Conservation (phyloP, 2,329 filamentous ascomycete species). For the Cercospora nicotianae region DNA sequence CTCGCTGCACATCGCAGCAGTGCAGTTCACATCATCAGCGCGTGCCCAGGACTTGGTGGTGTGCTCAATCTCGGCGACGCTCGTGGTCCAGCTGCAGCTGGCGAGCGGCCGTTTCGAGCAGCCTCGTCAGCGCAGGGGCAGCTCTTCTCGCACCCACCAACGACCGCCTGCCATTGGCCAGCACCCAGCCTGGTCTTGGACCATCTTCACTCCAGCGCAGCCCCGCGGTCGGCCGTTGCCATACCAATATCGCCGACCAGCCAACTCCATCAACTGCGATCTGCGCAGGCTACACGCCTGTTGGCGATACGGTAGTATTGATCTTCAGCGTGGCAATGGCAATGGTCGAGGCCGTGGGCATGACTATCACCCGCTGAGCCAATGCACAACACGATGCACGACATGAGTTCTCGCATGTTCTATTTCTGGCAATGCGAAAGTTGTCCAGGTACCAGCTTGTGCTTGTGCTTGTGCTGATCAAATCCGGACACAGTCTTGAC, state of each 20-base stretch:
- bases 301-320: neutral
- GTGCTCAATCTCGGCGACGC: neutral
- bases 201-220: neutral
- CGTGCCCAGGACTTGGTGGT: neutral
- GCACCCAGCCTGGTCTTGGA: neutral
- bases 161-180: neutral
- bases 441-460: neutral
- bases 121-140: neutral
- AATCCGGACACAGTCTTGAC: neutral
- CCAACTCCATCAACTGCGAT: neutral
- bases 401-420: neutral
- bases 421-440: neutral
- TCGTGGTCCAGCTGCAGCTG: neutral
- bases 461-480: neutral
- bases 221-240: neutral
- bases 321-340: neutral
- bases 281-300: neutral
- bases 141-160: neutral
- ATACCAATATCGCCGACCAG: neutral
- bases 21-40: neutral
- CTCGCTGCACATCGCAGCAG: neutral
- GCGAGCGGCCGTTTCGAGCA: neutral
- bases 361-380: neutral
- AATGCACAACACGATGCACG: neutral
- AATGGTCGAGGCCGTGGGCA: neutral